Percentiles rank a stretch among this genome's conserved stretches.
Conservation (phyloP, 441 rosid genomes). For the Flueggea neowawraea region DNA sequence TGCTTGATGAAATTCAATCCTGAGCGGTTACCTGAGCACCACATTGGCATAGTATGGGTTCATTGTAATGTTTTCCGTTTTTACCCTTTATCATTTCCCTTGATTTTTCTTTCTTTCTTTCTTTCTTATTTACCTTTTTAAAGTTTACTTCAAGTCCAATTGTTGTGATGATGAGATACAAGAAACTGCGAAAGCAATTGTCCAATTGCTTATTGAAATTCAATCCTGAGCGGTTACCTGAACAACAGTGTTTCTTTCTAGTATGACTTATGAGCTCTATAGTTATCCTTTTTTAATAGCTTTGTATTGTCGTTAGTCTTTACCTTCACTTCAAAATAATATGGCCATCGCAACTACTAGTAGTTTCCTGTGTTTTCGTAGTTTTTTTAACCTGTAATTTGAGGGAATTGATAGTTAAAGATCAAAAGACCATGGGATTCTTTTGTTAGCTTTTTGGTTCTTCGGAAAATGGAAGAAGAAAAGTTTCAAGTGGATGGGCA, state of each 20-base stretch:
- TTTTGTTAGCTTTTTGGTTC: too few relatives aligned
- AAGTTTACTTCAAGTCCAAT: neutral
- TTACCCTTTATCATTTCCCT: neutral
- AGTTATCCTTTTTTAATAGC: too few relatives aligned
- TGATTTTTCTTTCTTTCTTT: neutral
- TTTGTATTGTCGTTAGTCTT: neutral
- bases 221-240: slow-evolving; percentile 33
- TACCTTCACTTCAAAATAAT: neutral
- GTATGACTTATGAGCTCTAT: too few relatives aligned
- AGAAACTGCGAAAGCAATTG: slow-evolving; percentile 13
- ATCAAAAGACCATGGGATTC: too few relatives aligned
- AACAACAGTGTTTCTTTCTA: slow-evolving; percentile 16
- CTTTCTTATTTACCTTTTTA: neutral
- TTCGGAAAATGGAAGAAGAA: too few relatives aligned
- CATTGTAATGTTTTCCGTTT: neutral
- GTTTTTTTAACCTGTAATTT: too few relatives aligned
- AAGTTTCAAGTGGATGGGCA: too few relatives aligned
- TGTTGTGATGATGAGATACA: slow-evolving; percentile 27
- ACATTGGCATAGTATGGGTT: neutral
- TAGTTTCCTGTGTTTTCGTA: too few relatives aligned
- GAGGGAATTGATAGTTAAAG: too few relatives aligned
- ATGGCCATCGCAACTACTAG: too few relatives aligned
- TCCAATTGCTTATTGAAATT: slow-evolving; percentile 17
- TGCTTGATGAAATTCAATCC: slow-evolving; percentile 8
- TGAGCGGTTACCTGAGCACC: slow-evolving; percentile 13